Evolutionary conservation across 768 basidiomycete genomes (phyloP).

Genomic region (Boletus subparvulus): DNA sequence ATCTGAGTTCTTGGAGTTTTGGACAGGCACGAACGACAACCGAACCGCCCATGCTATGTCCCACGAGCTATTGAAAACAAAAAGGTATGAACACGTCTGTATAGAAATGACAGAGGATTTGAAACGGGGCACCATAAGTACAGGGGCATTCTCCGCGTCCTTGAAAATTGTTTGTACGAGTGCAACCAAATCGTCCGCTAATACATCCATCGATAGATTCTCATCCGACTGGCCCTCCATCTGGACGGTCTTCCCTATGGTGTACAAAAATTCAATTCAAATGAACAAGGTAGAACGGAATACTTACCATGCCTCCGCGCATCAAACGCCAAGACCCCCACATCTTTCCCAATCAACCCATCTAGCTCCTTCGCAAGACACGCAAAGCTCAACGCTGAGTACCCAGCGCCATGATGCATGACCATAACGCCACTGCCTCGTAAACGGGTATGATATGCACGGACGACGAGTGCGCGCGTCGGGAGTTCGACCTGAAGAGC

Average conservation of each 20-base stretch:
- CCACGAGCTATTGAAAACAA: constrained; percentile 60
- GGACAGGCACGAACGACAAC: constrained; percentile 76
- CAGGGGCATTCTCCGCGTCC: constrained; percentile 59
- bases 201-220: constrained; percentile 62
- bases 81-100: not conserved
- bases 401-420: constrained; percentile 95
- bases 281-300: not conserved
- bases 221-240: constrained; percentile 24
- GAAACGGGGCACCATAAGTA: constrained; percentile 55
- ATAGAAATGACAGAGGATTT: not conserved
- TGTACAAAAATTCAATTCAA: not conserved
- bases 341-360: constrained; percentile 60
- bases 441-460: constrained; percentile 84
- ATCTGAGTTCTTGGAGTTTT: constrained; percentile 61
- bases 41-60: constrained; percentile 97
- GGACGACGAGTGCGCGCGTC: constrained; percentile 58
- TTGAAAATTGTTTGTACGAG: constrained; percentile 72
- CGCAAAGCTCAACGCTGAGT: constrained; percentile 87
- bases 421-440: constrained; percentile 65
- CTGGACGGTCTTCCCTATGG: constrained; percentile 27
- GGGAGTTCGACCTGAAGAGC: constrained; percentile 77
- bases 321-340: constrained; percentile 82
- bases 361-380: constrained; percentile 81
- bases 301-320: constrained; percentile 81
- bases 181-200: constrained; percentile 72